Base-by-base conservation (phyloP, 2,329 filamentous ascomycete genomes). In the Cytospora mali region DNA sequence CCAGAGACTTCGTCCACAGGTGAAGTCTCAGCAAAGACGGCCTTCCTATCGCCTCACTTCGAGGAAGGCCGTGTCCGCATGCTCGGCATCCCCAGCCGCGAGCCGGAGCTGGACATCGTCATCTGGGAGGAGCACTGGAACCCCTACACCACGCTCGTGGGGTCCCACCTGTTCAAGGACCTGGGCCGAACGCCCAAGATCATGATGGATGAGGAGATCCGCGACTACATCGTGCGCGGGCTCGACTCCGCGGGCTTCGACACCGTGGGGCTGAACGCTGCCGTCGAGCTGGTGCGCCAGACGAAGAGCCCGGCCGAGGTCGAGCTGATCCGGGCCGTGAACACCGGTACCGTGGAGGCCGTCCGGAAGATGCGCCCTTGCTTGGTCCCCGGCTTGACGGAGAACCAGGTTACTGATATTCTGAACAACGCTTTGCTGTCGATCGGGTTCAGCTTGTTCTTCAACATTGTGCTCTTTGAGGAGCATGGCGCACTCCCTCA, bases 111-210 rank as follows among this genome's bases (percentile, higher is more conserved):
- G 6, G 76, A 82, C 13, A 82, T 87, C 46, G 76, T 88, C 16
- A 75, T 79, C 0, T 88, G 86, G 79, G 84, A 88, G 71, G 86
- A 88, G 68, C 84, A 88, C 66, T 88, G 84, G 85, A 79, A 88
- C 69, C 85, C 85, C 1, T 89, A 88, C 70, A 71, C 72, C 0
- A 88, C 83, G 0, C 74, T 88, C 21, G 72, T 78, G 14, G 66
- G 78, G 27, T 81, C 79, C 0, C 74, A 70, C 9, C 71, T 82
- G 1, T 80, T 81, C 55, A 64, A 66, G 11, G 39, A 62, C 2
- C 13, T 55, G 6, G 29, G 14, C 4, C 48, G 35, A 27, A 71
- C 71, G 1, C 73, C 73, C 6, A 79, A 70, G n/a, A 66, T 88
- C n/a, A 86, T 88, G 81, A 79, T 86, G 16, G 86, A 88, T 65